Evolutionary conservation across 345 rosid species (phyloP).

Genomic region (Cardamine chenopodiifolia): DNA sequence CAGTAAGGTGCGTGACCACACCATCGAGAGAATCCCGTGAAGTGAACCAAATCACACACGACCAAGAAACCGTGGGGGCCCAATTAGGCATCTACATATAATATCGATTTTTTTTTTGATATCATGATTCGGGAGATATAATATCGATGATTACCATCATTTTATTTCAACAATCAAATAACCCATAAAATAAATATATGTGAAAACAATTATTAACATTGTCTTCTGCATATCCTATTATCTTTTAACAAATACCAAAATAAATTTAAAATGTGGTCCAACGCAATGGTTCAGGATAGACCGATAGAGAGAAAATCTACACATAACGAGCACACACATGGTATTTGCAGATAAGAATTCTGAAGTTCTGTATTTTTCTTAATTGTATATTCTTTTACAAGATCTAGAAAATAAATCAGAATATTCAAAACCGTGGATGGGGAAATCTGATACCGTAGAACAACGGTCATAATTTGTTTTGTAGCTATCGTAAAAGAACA

Average conservation of each 20-base stretch:
- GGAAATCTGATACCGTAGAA: not conserved
- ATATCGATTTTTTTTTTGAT: no score
- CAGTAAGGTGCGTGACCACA: not conserved
- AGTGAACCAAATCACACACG: not conserved
- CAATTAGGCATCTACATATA: not conserved
- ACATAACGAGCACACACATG: not conserved
- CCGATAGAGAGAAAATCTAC: not conserved
- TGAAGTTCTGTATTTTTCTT: not conserved
- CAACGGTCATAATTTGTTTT: not conserved
- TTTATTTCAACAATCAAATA: not conserved
- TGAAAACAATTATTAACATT: not conserved
- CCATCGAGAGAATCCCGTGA: not conserved
- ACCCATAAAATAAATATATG: not conserved
- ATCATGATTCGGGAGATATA: no score
- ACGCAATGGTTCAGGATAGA: not conserved
- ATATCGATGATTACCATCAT: not conserved
- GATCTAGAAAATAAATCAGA: not conserved
- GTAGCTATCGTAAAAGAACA: constrained; percentile 19
- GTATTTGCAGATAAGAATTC: not conserved
- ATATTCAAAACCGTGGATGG: not conserved
- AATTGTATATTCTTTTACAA: not conserved
- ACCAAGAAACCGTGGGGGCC: not conserved
- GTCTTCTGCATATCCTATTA: not conserved
- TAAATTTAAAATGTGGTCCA: not conserved
- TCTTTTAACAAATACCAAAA: not conserved